A percentile compares a stretch with the other conserved stretches of the same genome.
Evolutionary conservation across 768 basidiomycete genomes (phyloP).

Genomic region (Termitomyces titanicus): DNA sequence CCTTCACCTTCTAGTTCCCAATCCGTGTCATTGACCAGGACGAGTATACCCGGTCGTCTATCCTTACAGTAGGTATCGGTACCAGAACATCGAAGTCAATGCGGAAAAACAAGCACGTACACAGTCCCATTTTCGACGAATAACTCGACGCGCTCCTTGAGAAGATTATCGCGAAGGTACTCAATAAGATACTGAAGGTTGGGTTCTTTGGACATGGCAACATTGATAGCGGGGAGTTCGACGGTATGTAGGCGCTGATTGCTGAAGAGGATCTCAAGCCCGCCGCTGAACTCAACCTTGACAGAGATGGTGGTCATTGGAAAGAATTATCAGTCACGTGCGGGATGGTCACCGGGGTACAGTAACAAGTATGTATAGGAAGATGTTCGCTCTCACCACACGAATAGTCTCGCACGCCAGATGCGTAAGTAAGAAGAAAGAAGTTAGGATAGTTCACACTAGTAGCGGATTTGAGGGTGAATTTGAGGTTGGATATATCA

Average conservation of each 20-base stretch:
- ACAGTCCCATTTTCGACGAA: slow-evolving; percentile 87
- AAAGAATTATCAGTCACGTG: slow-evolving; percentile 2
- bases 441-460: too few relatives aligned
- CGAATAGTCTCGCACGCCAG: too few relatives aligned
- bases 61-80: neutral
- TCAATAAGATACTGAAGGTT: slow-evolving; percentile 77
- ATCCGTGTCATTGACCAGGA: slow-evolving; percentile 95
- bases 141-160: slow-evolving; percentile 84
- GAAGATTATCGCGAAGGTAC: slow-evolving; percentile 70
- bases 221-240: slow-evolving; percentile 40
- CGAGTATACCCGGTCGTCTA: slow-evolving; percentile 91
- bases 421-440: too few relatives aligned
- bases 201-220: slow-evolving; percentile 21
- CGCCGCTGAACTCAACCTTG: slow-evolving; percentile 79
- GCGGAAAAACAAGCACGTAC: slow-evolving; percentile 41
- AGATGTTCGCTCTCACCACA: too few relatives aligned
- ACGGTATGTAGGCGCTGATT: slow-evolving; percentile 61
- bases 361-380: too few relatives aligned
- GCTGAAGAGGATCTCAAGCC: slow-evolving; percentile 81
- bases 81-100: neutral
- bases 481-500: too few relatives aligned
- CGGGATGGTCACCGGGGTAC: too few relatives aligned
- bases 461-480: too few relatives aligned
- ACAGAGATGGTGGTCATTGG: slow-evolving; percentile 31
- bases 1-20: slow-evolving; percentile 98